These are phyloP conservation scores for Amphirosellinia nigrospora DNA, from an alignment of 495 filamentous ascomycete genomes.

Conservation along the genomic window DNA sequence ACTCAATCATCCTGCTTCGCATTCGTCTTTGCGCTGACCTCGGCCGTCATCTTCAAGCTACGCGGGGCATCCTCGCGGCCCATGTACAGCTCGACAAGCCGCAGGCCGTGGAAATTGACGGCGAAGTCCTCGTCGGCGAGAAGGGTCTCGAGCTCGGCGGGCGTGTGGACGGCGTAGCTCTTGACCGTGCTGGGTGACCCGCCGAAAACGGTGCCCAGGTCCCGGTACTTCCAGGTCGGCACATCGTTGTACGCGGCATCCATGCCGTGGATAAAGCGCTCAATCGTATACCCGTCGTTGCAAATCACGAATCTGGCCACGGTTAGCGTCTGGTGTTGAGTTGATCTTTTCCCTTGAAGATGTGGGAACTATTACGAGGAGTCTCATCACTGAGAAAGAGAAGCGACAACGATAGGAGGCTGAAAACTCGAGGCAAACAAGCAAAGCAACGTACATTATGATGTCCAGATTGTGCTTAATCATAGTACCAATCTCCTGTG, in stretches of 20 bases:
- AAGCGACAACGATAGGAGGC: slow-evolving; percentile 24
- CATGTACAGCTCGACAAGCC: slow-evolving; percentile 90
- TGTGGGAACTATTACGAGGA: not conserved
- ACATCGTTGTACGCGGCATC: slow-evolving; percentile 82
- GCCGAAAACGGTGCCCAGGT: slow-evolving; percentile 72
- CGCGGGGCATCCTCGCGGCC: slow-evolving; percentile 79
- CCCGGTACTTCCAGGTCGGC: slow-evolving; percentile 71
- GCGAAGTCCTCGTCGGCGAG: slow-evolving; percentile 72
- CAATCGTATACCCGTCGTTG: slow-evolving; percentile 79
- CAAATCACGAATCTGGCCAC: slow-evolving; percentile 69
- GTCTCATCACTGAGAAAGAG: not conserved
- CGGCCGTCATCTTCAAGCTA: slow-evolving; percentile 73
- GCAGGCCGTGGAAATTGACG: slow-evolving; percentile 43
- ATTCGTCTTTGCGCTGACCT: slow-evolving; percentile 67
- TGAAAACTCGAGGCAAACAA: not conserved
- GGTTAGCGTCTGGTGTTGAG: slow-evolving; percentile 19
- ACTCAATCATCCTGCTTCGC: slow-evolving; percentile 27
- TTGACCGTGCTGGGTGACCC: slow-evolving; percentile 60
- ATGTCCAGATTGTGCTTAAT: slow-evolving; percentile 76
- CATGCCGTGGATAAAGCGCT: slow-evolving; percentile 79
- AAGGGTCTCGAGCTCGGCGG: slow-evolving; percentile 69
- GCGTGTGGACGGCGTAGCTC: slow-evolving; percentile 73
- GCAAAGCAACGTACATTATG: slow-evolving; percentile 68
- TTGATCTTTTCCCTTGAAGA: not conserved
- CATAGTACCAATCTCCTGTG: slow-evolving; percentile 87